phyloP scores from a whole-genome alignment of 225 moss, liverwort and hornwort genomes.

The Ulota crispa region DNA sequence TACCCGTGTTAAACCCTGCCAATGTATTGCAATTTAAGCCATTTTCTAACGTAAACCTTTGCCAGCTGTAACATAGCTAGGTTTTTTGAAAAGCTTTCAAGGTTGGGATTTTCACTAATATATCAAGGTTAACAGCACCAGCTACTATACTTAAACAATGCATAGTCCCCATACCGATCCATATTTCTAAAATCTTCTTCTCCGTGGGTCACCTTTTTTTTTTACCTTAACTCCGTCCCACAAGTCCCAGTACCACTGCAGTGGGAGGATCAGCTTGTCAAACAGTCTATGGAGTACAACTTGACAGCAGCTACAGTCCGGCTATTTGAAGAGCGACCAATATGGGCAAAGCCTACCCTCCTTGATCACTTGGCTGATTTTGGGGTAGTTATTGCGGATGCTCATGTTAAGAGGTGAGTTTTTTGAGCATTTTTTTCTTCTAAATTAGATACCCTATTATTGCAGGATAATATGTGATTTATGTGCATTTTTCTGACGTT shows the following conservation, averaged over 20 bases:
- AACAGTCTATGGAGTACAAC: constrained; percentile 63
- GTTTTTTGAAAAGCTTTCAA: background rate
- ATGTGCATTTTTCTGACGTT: constrained; percentile 13
- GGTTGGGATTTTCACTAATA: background rate
- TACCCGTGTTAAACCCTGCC: background rate
- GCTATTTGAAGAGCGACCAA: constrained; percentile 83
- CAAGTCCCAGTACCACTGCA: constrained; percentile 69
- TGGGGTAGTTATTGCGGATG: constrained; percentile 62
- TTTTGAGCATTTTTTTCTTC: background rate
- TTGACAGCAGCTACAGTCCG: constrained; percentile 64
- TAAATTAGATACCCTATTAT: background rate
- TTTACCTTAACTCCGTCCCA: constrained; percentile 49
- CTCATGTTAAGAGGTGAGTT: constrained; percentile 65
- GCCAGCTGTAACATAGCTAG: background rate
- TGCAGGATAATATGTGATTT: constrained; percentile 8
- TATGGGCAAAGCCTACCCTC: constrained; percentile 87
- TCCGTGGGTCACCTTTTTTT: background rate
- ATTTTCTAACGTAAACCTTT: background rate
- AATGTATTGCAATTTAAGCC: background rate
- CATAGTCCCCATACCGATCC: background rate
- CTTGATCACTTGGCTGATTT: constrained; percentile 71
- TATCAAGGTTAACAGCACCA: background rate
- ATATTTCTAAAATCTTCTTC: background rate
- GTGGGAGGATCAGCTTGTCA: constrained; percentile 75
- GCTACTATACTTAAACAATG: background rate